These are phyloP conservation scores for Encephalitozoon intestinalis DNA, from an alignment of 371 early-diverging fungal genomes.

Conservation along the genomic window DNA sequence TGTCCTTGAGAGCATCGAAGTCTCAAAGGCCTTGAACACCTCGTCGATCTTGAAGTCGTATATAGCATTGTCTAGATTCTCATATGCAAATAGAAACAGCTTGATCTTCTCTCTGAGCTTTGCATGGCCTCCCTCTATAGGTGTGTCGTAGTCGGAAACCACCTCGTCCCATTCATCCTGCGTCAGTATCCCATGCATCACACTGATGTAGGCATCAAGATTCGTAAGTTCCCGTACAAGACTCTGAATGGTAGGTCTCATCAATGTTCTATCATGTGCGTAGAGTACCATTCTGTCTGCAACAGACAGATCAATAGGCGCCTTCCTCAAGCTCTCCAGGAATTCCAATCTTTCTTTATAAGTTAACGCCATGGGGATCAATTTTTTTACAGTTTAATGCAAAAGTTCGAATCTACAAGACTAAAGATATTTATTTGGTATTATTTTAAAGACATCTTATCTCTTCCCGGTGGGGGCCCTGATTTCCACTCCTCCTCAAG, in stretches of 20 bases:
- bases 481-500: neutral
- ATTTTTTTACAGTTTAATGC: neutral
- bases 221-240: slow-evolving; percentile 7
- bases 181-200: slow-evolving; percentile 8
- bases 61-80: neutral
- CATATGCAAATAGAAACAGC: slow-evolving; percentile 15
- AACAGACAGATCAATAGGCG: neutral
- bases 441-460: neutral
- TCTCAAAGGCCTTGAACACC: neutral
- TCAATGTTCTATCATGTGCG: neutral
- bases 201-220: slow-evolving; percentile 26
- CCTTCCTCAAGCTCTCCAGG: neutral
- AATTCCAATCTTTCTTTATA: slow-evolving; percentile 8
- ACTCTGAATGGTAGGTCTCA: neutral
- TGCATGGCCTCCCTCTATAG: slow-evolving; percentile 26
- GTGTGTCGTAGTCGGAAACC: slow-evolving; percentile 19
- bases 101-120: slow-evolving; percentile 10
- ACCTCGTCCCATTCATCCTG: slow-evolving; percentile 35
- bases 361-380: slow-evolving; percentile 11
- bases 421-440: neutral
- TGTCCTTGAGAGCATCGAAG: neutral
- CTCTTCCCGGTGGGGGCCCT: neutral
- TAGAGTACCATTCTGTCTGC: neutral
- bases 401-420: neutral
- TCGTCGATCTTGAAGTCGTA: slow-evolving; percentile 1